Base-by-base conservation (phyloP, 192 early-diverging fungal genomes). In the Backusella morwellensis region DNA sequence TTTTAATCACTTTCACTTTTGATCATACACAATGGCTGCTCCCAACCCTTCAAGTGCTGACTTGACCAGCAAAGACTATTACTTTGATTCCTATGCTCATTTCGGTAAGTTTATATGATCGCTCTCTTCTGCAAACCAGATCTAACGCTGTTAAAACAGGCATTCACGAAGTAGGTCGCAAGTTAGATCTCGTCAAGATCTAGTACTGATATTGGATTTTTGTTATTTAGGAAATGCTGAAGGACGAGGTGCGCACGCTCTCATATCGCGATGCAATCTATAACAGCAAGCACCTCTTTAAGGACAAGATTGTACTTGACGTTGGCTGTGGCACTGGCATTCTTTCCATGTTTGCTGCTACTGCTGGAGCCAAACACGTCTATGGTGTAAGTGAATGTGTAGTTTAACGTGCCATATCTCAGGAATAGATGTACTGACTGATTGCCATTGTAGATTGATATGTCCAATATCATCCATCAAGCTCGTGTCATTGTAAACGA, bases 301-400 rank as follows among this genome's bases (percentile, higher is more conserved):
- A 96, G 83, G 95, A 92, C 84, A 99, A 99, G 87, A 91, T 97
- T 68, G 98, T 99, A 23, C 86, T 99, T 44, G 98, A 99, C 82
- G 97, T 99, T n/a, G 98, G 98, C 47, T 99, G 98, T 81, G 98
- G 98, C 76, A 99, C 98, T 29, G 96, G 98, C 75, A 99, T 98
- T 77, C 88, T 98, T 54, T 95, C 93, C 81, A 98, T 99, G 97
- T 99, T 99, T 88, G 98, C 98, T 19, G 96, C 98, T n/a, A 96
- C 95, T 83, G 95, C 97, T 63, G 98, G 98, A 19, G 98, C 98
- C 47, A 94, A 95, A 86, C 88, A 91, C 73, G 96, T 97, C 40
- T 94, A 95, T 84, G 96, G 95, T 76, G 96, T 97, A 78, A 77
- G 79, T 71, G 19, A 42, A 15, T 47, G 38, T 32, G 6, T 15